phyloP scores from a whole-genome alignment of 805 yeast genomes.

The Yamadazyma phyllophila region DNA sequence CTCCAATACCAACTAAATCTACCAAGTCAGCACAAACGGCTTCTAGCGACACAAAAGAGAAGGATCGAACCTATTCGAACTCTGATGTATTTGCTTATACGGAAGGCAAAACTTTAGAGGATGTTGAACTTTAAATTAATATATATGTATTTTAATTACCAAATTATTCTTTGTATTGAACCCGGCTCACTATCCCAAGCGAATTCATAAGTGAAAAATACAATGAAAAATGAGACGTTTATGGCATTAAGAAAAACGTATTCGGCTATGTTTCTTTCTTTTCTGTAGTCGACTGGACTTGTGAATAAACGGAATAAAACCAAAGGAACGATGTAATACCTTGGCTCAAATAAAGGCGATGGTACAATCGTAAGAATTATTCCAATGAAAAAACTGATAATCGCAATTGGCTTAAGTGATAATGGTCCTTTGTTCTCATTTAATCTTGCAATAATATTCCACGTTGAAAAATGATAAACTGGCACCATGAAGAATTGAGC shows the following conservation, averaged over 20 bases:
- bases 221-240: constrained; percentile 48
- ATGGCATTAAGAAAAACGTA: constrained; percentile 59
- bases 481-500: constrained; percentile 56
- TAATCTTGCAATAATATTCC: constrained; percentile 25
- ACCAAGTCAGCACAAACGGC: neutral
- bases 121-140: constrained; percentile 4
- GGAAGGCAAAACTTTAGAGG: constrained; percentile 9
- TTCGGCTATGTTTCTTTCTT: constrained; percentile 42
- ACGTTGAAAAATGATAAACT: constrained; percentile 62
- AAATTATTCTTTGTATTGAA: constrained; percentile 73
- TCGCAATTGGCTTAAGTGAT: constrained; percentile 33
- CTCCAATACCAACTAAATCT: neutral
- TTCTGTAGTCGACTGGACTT: constrained; percentile 27
- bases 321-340: constrained; percentile 85
- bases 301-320: constrained; percentile 65
- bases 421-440: constrained; percentile 6
- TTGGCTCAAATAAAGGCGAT: constrained; percentile 90
- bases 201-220: constrained; percentile 65
- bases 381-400: constrained; percentile 51
- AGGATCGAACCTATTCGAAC: constrained; percentile 1
- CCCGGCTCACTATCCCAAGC: constrained; percentile 60
- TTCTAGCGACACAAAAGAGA: neutral
- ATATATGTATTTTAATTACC: constrained; percentile 51
- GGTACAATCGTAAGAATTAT: constrained; percentile 68
- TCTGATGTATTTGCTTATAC: constrained; percentile 7